phyloP scores from a whole-genome alignment of 2,329 filamentous ascomycete species.

The Ophiosphaerella narmari region DNA sequence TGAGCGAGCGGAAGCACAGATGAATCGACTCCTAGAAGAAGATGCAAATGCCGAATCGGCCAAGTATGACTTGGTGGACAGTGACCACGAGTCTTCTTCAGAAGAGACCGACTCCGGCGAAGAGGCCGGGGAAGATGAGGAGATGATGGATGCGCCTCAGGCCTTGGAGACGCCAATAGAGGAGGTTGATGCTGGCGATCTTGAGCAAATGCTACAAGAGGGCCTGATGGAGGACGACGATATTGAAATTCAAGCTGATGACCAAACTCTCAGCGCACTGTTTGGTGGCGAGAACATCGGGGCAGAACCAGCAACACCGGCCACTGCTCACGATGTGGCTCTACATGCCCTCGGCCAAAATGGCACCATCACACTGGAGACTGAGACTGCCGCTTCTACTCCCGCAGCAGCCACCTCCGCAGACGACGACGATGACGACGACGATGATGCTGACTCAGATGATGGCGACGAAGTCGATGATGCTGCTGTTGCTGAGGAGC shows the following conservation, averaged over 20 bases:
- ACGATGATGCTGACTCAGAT: conserved; percentile 49
- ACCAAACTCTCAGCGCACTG: conserved; percentile 37
- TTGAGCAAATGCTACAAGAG: conserved; percentile 38
- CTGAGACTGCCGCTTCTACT: conserved; percentile 38
- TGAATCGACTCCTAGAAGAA: conserved; percentile 72
- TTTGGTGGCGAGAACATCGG: conserved; percentile 29
- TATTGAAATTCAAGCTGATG: conserved; percentile 36
- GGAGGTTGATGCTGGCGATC: conserved; percentile 45
- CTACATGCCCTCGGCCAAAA: conserved; percentile 43
- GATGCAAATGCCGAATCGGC: conserved; percentile 65
- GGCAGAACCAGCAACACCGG: conserved; percentile 40
- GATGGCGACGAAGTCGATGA: conserved; percentile 51
- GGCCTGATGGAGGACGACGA: conserved; percentile 43
- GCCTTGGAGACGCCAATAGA: conserved; percentile 48
- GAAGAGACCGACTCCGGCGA: conserved; percentile 43
- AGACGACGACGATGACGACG: conserved; percentile 52
- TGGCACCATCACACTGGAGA: conserved; percentile 32
- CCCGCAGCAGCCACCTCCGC: conserved; percentile 39
- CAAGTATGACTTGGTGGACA: conserved; percentile 61
- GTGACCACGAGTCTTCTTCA: conserved; percentile 51
- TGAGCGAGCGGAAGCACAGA: conserved; percentile 79
- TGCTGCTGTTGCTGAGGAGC: conserved; percentile 53
- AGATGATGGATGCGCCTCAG: conserved; percentile 45
- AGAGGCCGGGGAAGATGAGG: conserved; percentile 47
- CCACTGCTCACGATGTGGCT: conserved; percentile 43